Conservation (phyloP, 192 early-diverging fungal genomes). For the Gamsiella multidivaricata region DNA sequence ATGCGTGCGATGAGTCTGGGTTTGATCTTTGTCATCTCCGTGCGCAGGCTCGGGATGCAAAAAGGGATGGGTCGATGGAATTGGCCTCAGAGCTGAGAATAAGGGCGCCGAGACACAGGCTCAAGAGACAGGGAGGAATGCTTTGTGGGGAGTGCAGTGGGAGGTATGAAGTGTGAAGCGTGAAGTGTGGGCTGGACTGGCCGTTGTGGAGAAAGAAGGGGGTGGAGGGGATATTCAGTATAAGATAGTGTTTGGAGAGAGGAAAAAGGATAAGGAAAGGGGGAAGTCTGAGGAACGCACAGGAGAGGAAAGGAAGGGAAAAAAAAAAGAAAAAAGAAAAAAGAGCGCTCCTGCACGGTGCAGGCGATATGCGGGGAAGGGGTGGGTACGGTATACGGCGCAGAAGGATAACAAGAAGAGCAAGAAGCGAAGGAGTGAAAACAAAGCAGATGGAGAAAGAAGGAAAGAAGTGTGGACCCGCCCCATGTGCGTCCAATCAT, state of each 20-base stretch:
- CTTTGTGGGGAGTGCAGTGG: too few species aligned
- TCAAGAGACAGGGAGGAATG: too few species aligned
- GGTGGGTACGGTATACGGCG: too few species aligned
- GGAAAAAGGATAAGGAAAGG: not conserved
- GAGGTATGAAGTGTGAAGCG: too few species aligned
- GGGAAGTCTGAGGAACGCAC: not conserved
- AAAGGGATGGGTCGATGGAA: not conserved
- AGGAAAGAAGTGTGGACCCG: too few species aligned
- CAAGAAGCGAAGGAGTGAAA: not conserved
- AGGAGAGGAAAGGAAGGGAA: not conserved
- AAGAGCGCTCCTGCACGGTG: not conserved
- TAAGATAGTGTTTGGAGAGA: not conserved
- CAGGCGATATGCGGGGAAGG: not conserved
- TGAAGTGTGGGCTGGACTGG: too few species aligned
- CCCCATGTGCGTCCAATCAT: too few species aligned
- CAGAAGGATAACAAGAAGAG: too few species aligned
- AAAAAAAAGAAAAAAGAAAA: slow-evolving; percentile 1
- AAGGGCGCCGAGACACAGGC: too few species aligned
- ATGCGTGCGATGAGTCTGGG: slow-evolving; percentile 50
- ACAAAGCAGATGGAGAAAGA: not conserved
- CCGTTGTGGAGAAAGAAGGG: too few species aligned
- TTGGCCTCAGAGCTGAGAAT: not conserved
- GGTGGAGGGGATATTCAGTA: not conserved
- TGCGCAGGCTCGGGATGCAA: not conserved
- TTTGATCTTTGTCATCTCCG: slow-evolving; percentile 47